phyloP scores from a whole-genome alignment of 2,329 filamentous ascomycete species.

The Penicillium capsulatum region DNA sequence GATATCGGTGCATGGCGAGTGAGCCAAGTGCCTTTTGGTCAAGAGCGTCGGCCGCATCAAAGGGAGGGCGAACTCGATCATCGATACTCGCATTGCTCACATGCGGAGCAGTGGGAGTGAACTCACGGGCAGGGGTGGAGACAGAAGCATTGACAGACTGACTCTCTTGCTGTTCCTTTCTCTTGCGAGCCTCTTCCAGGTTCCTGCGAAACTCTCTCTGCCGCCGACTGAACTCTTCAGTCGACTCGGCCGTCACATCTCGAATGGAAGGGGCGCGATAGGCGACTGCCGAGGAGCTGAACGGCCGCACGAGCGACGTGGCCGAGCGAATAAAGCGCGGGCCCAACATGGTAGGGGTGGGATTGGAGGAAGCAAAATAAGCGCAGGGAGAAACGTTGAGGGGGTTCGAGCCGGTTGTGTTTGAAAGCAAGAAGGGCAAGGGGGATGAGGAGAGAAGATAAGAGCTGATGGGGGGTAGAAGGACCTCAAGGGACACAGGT shows the following conservation, averaged over 20 bases:
- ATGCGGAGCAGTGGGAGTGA: slow-evolving; percentile 43
- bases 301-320: slow-evolving; percentile 52
- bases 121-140: slow-evolving; percentile 41
- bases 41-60: slow-evolving; percentile 40
- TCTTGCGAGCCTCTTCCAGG: slow-evolving; percentile 69
- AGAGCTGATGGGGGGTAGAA: background rate
- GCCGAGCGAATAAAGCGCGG: slow-evolving; percentile 49
- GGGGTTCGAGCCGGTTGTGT: background rate
- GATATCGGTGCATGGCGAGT: slow-evolving; percentile 52
- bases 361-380: background rate
- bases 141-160: slow-evolving; percentile 53
- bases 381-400: slow-evolving; percentile 1
- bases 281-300: slow-evolving; percentile 53
- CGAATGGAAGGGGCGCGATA: slow-evolving; percentile 69
- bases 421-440: slow-evolving; percentile 6
- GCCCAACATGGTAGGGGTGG: slow-evolving; percentile 36
- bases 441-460: slow-evolving; percentile 1
- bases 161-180: slow-evolving; percentile 81
- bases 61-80: slow-evolving; percentile 26
- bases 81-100: slow-evolving; percentile 45
- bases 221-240: slow-evolving; percentile 72
- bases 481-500: background rate
- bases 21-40: slow-evolving; percentile 54
- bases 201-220: slow-evolving; percentile 84
- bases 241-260: slow-evolving; percentile 72